Base-by-base conservation (phyloP, 1,284 basidiomycete genomes). In the Mrakiaceae sp. region DNA sequence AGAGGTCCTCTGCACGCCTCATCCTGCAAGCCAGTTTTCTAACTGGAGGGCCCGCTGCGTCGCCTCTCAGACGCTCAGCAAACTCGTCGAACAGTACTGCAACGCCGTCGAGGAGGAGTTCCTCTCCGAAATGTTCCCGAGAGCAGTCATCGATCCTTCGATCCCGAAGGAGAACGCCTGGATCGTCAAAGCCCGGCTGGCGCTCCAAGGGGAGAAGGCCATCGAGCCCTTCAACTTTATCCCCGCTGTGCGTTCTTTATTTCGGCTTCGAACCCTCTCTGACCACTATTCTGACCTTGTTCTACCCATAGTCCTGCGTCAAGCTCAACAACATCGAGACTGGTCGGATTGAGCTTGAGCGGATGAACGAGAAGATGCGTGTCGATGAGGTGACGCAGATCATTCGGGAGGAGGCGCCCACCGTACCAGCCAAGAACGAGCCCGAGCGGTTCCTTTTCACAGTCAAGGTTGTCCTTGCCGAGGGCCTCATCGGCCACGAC, bases 261-360 rank as follows among this genome's bases (percentile, higher is more conserved):
- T 14, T 40, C 44, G n/a, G 42, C 42, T 56, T 55, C 11, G 42
- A 42, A 11, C 27, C 61, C 12, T 63, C 50, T 14, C 52, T 55
- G 11, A 39, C 14, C 7, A 14, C 51, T n/a, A 5, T 12, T 4
- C 39, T 56, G 12, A 52, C 40, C 8, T 40, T 43, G 10, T 27
- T 54, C 43, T 39, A 11, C 14, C 40, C 39, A 9, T 70, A 93
- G 78, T 93, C 91, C 0, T 98, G 95, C 72, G 90, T 98, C 72
- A 98, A 97, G 78, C 82, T 98, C 58, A 98, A 99, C 79, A 98
- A 98, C 74, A 87, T 98, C 68, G 93, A 96, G 71, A 87, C 90
- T 2, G 93, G 94, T 0, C 84, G 94, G 10, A 84, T 85, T 66
- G 81, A 96, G 62, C 81, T 99, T 63, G 96, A 99, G 74, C 88